Evolutionary conservation across 1,139 yeast genomes (phyloP), one percentile per base, ranked within the genome.

Genomic region (Blastobotrys persicus): DNA sequence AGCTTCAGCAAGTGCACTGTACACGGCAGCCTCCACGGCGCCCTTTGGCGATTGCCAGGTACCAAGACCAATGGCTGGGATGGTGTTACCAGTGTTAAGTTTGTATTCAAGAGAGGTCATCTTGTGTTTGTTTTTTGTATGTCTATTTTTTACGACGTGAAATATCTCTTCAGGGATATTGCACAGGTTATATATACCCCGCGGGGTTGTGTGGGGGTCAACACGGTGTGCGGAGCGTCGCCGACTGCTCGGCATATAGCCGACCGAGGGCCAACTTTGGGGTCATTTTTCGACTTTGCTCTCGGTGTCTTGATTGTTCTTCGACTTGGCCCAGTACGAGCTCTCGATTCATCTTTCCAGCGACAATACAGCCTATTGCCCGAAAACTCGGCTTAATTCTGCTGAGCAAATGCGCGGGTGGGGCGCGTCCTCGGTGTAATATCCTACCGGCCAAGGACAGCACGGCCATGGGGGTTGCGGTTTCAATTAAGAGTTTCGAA

Each of bases 1-100:
- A 26, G 75, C 71, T 59, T 79, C 73, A 23, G 61, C 55, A 56
- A 88, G 69, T 1, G 95, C 95, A 34, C 74, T 66, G 51, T 77
- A 68, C 28, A 81, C 85, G 16, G 92, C 78, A 19, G 74, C 68
- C 61, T 80, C 78, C 52, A 80, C 87, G 47, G 78, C 81, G 39
- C 76, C 74, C 23, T 76, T 75, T 17, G 78, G 68, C 13, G 88
- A 77, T 65, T 77, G 77, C 88, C 89, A 86, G n/a, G 95, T 86
- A 37, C 95, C 94, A 41, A 85, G 73, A 1, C 89, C 94, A 51
- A 86, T 66, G 23, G 76, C 81, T 20, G 94, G 95, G 58, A 86
- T 83, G 37, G 65, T 61, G 50, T 70, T 71, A 17, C 92, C 92
- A 52, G 80, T 78, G 75, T 83, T 84, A 51, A 86, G 73, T 23